These are phyloP conservation scores for Hypomontagnella monticulosa DNA, from an alignment of 495 filamentous ascomycete species.

Conservation along the genomic window DNA sequence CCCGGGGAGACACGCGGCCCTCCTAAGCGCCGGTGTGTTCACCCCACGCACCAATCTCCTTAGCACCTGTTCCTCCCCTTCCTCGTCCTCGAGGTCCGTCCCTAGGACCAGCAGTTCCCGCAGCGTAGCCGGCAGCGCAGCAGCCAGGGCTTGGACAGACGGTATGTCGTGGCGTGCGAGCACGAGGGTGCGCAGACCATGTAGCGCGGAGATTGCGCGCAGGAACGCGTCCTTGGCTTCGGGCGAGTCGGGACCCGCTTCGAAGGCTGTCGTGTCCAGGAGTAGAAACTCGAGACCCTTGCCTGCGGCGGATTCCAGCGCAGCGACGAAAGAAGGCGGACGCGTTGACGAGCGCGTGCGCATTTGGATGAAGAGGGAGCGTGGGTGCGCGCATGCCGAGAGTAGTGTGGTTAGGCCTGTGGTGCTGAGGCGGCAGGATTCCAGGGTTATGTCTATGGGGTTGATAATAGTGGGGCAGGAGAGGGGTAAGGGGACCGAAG, in stretches of 20 bases:
- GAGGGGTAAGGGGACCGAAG: no score
- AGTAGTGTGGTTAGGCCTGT: background rate
- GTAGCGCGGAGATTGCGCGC: background rate
- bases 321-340: background rate
- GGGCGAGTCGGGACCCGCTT: background rate
- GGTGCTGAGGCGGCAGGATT: conserved; percentile 7
- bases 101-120: conserved; percentile 13
- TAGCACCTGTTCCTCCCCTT: background rate
- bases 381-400: background rate
- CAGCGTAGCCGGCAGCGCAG: conserved; percentile 2
- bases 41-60: background rate
- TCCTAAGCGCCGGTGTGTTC: background rate
- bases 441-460: conserved; percentile 3
- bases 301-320: background rate
- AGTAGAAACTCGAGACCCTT: background rate
- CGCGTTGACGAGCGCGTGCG: background rate
- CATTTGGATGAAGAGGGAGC: conserved; percentile 14
- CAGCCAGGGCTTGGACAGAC: background rate
- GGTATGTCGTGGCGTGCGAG: background rate
- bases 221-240: background rate
- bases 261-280: conserved; percentile 9
- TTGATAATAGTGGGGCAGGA: background rate
- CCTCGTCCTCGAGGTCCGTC: background rate
- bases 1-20: background rate
- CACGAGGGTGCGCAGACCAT: background rate